Percentiles rank a stretch among this genome's conserved stretches.
Evolutionary conservation across 768 basidiomycete species (phyloP).

Genomic region (Suillus weaverae): DNA sequence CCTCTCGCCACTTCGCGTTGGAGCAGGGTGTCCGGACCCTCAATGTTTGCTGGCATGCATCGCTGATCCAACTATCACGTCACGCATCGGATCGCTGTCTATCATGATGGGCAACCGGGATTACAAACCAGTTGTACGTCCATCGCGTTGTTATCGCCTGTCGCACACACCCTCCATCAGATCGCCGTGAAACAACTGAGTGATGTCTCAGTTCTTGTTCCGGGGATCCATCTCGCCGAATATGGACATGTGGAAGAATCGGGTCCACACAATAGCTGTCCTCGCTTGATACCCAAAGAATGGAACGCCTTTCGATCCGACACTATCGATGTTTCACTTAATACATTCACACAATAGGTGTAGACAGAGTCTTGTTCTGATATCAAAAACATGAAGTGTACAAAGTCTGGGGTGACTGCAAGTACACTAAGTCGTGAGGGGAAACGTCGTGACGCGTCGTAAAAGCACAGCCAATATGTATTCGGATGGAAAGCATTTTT

Average conservation of each 20-base stretch:
- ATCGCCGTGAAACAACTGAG: background rate
- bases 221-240: background rate
- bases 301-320: background rate
- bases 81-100: background rate
- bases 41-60: slow-evolving; percentile 61
- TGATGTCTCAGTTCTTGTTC: background rate
- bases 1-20: slow-evolving; percentile 61
- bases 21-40: slow-evolving; percentile 76
- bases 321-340: background rate
- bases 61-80: slow-evolving; percentile 40
- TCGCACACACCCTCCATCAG: background rate
- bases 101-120: slow-evolving; percentile 1
- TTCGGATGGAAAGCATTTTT: slow-evolving; percentile 33
- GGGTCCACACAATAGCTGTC: background rate
- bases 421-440: slow-evolving; percentile 18
- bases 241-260: background rate
- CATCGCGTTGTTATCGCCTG: background rate
- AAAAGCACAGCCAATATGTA: slow-evolving; percentile 26
- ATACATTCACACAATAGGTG: background rate
- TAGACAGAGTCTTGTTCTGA: background rate
- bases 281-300: background rate
- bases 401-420: slow-evolving; percentile 14
- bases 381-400: slow-evolving; percentile 8
- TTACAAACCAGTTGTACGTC: slow-evolving; percentile 1
- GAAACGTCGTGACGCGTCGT: slow-evolving; percentile 30